These are phyloP conservation scores for Ramalina intermedia DNA, from an alignment of 495 filamentous ascomycete genomes.

Conservation along the genomic window DNA sequence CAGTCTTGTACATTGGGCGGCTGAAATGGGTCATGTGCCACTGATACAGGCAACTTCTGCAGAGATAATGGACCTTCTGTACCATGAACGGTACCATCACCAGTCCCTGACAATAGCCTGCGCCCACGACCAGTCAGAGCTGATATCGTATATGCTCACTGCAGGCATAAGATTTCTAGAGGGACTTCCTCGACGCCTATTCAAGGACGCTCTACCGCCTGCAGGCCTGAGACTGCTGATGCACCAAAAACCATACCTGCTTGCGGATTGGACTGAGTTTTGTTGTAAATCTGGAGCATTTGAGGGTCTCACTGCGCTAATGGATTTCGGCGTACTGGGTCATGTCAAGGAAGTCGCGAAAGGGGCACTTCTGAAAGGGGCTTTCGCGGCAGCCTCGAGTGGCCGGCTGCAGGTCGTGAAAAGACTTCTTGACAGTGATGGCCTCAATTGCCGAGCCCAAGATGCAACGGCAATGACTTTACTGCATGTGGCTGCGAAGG, in stretches of 20 bases:
- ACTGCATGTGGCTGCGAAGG: neutral
- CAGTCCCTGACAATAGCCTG: slow-evolving; percentile 2
- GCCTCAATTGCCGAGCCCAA: too few relatives aligned
- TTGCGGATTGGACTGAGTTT: too few relatives aligned
- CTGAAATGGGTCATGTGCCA: neutral
- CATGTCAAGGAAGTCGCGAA: neutral
- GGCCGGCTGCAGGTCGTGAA: too few relatives aligned
- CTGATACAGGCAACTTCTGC: neutral
- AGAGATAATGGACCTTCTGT: neutral
- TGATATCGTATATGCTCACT: neutral
- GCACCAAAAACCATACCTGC: too few relatives aligned
- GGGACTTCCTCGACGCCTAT: too few relatives aligned
- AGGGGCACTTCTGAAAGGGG: neutral
- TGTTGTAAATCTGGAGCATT: neutral
- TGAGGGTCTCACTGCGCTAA: neutral
- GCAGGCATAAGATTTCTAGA: too few relatives aligned
- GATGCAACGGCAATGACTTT: too few relatives aligned
- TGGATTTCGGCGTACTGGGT: too few relatives aligned
- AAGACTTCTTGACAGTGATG: too few relatives aligned
- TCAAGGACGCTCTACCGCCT: too few relatives aligned
- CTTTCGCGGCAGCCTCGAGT: too few relatives aligned
- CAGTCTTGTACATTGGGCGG: slow-evolving; percentile 4
- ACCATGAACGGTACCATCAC: slow-evolving; percentile 3
- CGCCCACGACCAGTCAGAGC: neutral
- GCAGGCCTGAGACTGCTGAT: too few relatives aligned